These are phyloP conservation scores for Tricholoma sp. DNA, from an alignment of 768 basidiomycete species.

Conservation along the genomic window DNA sequence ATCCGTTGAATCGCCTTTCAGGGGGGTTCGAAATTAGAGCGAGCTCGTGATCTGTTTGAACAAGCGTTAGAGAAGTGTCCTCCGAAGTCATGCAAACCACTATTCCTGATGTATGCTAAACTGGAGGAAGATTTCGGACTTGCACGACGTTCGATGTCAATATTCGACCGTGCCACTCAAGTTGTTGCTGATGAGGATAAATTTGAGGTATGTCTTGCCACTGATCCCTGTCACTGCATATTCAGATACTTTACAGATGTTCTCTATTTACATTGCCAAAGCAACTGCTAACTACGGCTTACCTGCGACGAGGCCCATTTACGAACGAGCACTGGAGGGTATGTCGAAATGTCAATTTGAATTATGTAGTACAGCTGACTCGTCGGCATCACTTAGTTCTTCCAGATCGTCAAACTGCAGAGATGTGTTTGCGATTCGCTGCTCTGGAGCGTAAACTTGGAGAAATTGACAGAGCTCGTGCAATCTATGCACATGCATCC, in stretches of 20 bases:
- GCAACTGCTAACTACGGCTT: constrained; percentile 78
- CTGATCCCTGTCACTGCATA: not conserved
- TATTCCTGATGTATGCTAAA: constrained; percentile 95
- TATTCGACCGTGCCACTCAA: constrained; percentile 89
- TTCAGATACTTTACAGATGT: constrained; percentile 58
- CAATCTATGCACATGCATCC: constrained; percentile 95
- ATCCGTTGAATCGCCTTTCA: constrained; percentile 24
- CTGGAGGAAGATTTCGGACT: constrained; percentile 94
- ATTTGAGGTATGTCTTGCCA: constrained; percentile 66
- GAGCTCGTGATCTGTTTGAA: constrained; percentile 96
- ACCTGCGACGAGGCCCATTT: constrained; percentile 76
- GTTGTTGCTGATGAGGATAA: constrained; percentile 88
- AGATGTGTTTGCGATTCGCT: constrained; percentile 97
- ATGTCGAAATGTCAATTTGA: not conserved
- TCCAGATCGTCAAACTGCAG: constrained; percentile 90
- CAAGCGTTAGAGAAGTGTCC: constrained; percentile 97
- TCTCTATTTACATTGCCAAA: constrained; percentile 33
- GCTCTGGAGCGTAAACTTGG: constrained; percentile 95
- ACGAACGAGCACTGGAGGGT: constrained; percentile 89
- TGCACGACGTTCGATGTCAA: constrained; percentile 92
- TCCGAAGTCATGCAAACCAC: constrained; percentile 86
- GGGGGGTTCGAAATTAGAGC: constrained; percentile 92
- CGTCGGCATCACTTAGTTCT: constrained; percentile 39
- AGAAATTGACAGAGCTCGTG: constrained; percentile 96
- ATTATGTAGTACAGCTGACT: not conserved